Conservation (phyloP, 2,329 filamentous ascomycete species). For the Claviceps arundinis region DNA sequence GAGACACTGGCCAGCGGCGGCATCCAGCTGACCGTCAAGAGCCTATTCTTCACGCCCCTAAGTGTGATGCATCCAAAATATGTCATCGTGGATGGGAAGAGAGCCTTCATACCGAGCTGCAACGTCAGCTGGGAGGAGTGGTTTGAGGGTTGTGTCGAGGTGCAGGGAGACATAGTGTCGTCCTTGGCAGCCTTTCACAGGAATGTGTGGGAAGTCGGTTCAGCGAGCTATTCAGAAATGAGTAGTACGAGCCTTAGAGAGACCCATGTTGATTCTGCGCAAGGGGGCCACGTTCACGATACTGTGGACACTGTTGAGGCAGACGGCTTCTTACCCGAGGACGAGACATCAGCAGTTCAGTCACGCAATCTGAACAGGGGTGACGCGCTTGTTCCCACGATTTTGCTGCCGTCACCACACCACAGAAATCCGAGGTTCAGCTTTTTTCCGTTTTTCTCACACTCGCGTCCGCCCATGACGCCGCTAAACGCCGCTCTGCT, state of each 20-base stretch:
- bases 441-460: conserved; percentile 40
- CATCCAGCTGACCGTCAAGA: conserved; percentile 60
- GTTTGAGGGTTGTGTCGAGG: conserved; percentile 64
- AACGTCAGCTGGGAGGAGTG: conserved; percentile 83
- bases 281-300: background rate
- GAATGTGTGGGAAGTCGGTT: conserved; percentile 47
- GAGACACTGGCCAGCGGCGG: conserved; percentile 37
- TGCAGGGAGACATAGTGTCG: conserved; percentile 47
- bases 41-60: conserved; percentile 65
- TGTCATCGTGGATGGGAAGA: conserved; percentile 54
- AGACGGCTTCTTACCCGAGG: conserved; percentile 3
- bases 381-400: conserved; percentile 29
- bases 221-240: conserved; percentile 2
- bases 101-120: conserved; percentile 61
- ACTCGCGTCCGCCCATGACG: conserved; percentile 41
- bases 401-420: conserved; percentile 63
- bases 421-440: conserved; percentile 53
- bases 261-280: background rate
- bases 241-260: background rate
- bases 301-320: conserved; percentile 3
- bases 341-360: conserved; percentile 16
- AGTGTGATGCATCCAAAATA: conserved; percentile 87
- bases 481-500: conserved; percentile 56
- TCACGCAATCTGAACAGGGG: conserved; percentile 13
- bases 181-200: conserved; percentile 55